phyloP scores from a whole-genome alignment of 2,329 filamentous ascomycete species.

The Paradendryphiella salina region DNA sequence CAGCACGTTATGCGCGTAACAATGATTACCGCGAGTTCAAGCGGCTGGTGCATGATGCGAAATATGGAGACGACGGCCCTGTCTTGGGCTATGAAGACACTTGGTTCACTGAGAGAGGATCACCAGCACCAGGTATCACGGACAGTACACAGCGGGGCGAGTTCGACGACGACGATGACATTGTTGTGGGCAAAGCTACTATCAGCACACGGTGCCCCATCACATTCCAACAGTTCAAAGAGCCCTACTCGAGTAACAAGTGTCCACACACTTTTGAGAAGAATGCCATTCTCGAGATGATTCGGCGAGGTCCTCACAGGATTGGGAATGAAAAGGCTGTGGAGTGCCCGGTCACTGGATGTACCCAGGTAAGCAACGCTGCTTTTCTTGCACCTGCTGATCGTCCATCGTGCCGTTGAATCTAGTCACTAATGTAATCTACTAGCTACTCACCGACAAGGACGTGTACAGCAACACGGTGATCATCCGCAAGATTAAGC shows the following conservation, averaged over 20 bases:
- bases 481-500: slow-evolving; percentile 45
- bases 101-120: slow-evolving; percentile 63
- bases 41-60: slow-evolving; percentile 63
- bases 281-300: slow-evolving; percentile 62
- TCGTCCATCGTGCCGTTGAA: background rate
- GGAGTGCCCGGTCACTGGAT: slow-evolving; percentile 68
- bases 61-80: slow-evolving; percentile 57
- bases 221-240: slow-evolving; percentile 64
- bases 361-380: slow-evolving; percentile 51
- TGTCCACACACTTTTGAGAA: slow-evolving; percentile 77
- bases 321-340: slow-evolving; percentile 40
- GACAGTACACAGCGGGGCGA: slow-evolving; percentile 35
- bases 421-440: slow-evolving; percentile 4
- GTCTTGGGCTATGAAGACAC: slow-evolving; percentile 60
- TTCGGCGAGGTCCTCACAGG: slow-evolving; percentile 32
- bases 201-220: slow-evolving; percentile 71
- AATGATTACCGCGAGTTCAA: slow-evolving; percentile 66
- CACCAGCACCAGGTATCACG: slow-evolving; percentile 49
- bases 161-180: slow-evolving; percentile 64
- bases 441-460: slow-evolving; percentile 35
- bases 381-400: background rate
- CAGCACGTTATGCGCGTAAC: slow-evolving; percentile 59
- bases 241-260: slow-evolving; percentile 67
- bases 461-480: slow-evolving; percentile 39
- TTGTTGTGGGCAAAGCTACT: slow-evolving; percentile 66